Evolutionary conservation across 805 yeast genomes (phyloP).

Genomic region (Schwanniomyces occidentalis): DNA sequence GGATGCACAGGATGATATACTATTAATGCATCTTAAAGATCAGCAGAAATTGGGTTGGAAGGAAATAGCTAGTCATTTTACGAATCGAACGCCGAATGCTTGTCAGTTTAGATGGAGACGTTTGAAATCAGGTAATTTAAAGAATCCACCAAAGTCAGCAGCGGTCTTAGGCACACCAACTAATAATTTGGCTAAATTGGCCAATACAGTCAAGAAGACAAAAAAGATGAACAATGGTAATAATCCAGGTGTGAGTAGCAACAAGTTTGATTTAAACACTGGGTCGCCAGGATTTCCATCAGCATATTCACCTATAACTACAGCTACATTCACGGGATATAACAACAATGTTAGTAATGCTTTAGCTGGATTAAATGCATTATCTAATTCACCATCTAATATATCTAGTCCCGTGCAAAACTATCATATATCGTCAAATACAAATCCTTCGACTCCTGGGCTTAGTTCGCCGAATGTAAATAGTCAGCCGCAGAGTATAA

Average conservation of each 20-base stretch:
- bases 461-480: slow-evolving; percentile 20
- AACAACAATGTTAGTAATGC: slow-evolving; percentile 42
- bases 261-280: slow-evolving; percentile 2
- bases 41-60: slow-evolving; percentile 49
- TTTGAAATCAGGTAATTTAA: slow-evolving; percentile 43
- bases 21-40: slow-evolving; percentile 47
- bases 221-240: too few species aligned
- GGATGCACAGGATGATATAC: slow-evolving; percentile 48
- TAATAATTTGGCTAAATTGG: background rate
- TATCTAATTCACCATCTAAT: slow-evolving; percentile 33
- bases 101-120: slow-evolving; percentile 51
- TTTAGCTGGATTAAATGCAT: slow-evolving; percentile 45
- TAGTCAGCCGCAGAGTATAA: slow-evolving; percentile 9
- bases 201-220: slow-evolving; percentile 5
- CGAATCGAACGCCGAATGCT: slow-evolving; percentile 47
- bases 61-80: slow-evolving; percentile 45
- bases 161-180: slow-evolving; percentile 9
- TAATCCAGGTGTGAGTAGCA: background rate
- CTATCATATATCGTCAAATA: slow-evolving; percentile 9
- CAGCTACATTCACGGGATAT: slow-evolving; percentile 40
- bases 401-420: slow-evolving; percentile 28
- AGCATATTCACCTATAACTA: slow-evolving; percentile 36
- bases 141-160: slow-evolving; percentile 44
- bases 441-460: slow-evolving; percentile 23
- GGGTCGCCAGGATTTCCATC: slow-evolving; percentile 19